Conservation (phyloP, 306 rosid genomes). For the Prunus dulcis region DNA sequence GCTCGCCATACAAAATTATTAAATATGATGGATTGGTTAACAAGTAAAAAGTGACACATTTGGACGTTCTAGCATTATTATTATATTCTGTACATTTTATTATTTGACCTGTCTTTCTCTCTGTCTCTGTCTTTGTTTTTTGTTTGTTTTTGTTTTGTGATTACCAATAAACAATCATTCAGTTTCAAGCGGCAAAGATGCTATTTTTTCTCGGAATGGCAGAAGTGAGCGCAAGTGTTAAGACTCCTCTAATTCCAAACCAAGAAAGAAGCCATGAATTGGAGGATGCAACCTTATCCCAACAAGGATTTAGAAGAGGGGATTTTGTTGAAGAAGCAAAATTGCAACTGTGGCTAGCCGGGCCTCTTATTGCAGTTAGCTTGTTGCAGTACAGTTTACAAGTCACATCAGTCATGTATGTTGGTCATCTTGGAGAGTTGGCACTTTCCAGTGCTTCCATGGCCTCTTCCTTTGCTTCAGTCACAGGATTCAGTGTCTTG, state of each 20-base stretch:
- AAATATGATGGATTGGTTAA: too few species aligned
- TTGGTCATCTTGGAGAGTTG: slow-evolving; percentile 53
- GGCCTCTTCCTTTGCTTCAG: slow-evolving; percentile 47
- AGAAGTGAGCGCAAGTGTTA: slow-evolving; percentile 1
- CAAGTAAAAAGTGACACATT: background rate
- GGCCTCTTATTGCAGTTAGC: slow-evolving; percentile 50
- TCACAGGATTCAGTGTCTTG: slow-evolving; percentile 48
- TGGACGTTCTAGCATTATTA: background rate
- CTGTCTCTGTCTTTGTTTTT: background rate
- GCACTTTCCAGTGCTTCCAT: slow-evolving; percentile 59
- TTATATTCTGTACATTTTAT: background rate
- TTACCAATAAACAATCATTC: background rate
- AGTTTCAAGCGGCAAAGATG: slow-evolving; percentile 2
- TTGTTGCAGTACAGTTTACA: slow-evolving; percentile 45
- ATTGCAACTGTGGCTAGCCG: slow-evolving; percentile 45
- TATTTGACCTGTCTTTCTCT: background rate
- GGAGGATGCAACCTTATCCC: background rate
- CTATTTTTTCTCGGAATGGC: background rate
- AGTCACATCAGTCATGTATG: slow-evolving; percentile 50
- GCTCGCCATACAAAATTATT: too few species aligned
- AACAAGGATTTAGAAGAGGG: background rate
- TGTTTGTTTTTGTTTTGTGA: too few species aligned
- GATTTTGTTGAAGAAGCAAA: slow-evolving; percentile 41
- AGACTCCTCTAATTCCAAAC: background rate
- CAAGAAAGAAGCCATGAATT: background rate